These are phyloP conservation scores for Spencermartinsiella ligniputridi DNA, from an alignment of 1,139 yeast genomes.

Conservation along the genomic window DNA sequence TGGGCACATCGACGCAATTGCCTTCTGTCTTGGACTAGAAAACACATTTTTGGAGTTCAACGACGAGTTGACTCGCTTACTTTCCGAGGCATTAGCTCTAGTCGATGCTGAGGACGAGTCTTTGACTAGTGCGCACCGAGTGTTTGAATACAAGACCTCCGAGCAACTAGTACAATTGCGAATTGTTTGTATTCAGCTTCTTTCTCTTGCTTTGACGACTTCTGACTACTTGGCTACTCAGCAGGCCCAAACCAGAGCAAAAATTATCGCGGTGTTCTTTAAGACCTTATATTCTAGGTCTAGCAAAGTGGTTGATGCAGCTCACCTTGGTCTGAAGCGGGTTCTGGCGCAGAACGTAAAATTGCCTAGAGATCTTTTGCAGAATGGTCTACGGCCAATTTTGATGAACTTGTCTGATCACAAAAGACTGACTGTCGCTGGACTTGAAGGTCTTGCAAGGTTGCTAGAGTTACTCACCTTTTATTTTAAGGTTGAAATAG, in stretches of 20 bases:
- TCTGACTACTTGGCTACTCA: conserved; percentile 48
- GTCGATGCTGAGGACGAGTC: conserved; percentile 99
- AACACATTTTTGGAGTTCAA: conserved; percentile 79
- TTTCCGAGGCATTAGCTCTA: conserved; percentile 85
- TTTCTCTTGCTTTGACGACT: conserved; percentile 73
- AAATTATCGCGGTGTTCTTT: conserved; percentile 90
- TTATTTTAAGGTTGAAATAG: conserved; percentile 94
- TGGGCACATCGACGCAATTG: conserved; percentile 94
- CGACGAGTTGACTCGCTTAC: conserved; percentile 78
- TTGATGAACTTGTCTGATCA: conserved; percentile 92
- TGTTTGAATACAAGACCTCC: conserved; percentile 80
- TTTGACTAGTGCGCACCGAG: conserved; percentile 78
- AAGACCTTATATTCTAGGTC: conserved; percentile 87
- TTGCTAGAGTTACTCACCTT: conserved; percentile 81
- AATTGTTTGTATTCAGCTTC: conserved; percentile 79
- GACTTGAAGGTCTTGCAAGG: conserved; percentile 86
- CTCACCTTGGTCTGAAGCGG: conserved; percentile 79
- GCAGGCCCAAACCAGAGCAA: conserved; percentile 75
- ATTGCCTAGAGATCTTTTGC: conserved; percentile 86
- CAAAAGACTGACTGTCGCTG: conserved; percentile 81
- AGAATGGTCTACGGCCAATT: conserved; percentile 93
- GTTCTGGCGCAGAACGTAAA: conserved; percentile 84
- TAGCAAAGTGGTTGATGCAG: conserved; percentile 85
- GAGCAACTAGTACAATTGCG: conserved; percentile 82
- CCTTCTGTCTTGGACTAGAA: conserved; percentile 79